Conservation (phyloP, 495 filamentous ascomycete species). For the Podospora pseudocomata region DNA sequence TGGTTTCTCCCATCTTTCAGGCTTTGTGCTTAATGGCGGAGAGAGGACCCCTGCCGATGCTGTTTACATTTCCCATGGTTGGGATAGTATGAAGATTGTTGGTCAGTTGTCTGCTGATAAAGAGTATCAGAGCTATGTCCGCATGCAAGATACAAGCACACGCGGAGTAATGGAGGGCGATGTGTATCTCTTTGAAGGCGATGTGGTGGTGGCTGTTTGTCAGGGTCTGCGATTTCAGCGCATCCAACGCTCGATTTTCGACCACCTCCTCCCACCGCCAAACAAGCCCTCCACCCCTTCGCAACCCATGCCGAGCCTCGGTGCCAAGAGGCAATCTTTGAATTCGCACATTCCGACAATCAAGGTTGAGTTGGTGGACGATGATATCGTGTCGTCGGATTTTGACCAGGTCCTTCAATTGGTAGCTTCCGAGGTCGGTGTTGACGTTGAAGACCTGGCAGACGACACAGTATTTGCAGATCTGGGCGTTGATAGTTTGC, state of each 20-base stretch:
- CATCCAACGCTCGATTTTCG: slow-evolving; percentile 52
- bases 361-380: not conserved
- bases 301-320: not conserved
- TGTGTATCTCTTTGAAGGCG: slow-evolving; percentile 52
- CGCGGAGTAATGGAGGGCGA: slow-evolving; percentile 42
- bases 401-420: slow-evolving; percentile 7
- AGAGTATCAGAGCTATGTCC: slow-evolving; percentile 54
- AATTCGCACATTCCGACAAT: not conserved
- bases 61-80: slow-evolving; percentile 63
- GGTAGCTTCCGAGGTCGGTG: slow-evolving; percentile 34
- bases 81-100: slow-evolving; percentile 58
- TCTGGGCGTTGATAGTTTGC: slow-evolving; percentile 50
- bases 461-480: slow-evolving; percentile 39
- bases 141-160: slow-evolving; percentile 46
- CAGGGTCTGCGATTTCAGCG: slow-evolving; percentile 52
- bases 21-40: slow-evolving; percentile 66
- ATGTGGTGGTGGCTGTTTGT: slow-evolving; percentile 42
- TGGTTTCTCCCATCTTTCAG: slow-evolving; percentile 52
- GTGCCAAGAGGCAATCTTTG: not conserved
- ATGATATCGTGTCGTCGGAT: not conserved
- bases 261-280: slow-evolving; percentile 47
- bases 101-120: slow-evolving; percentile 38
- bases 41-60: slow-evolving; percentile 54
- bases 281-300: not conserved
- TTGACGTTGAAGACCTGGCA: slow-evolving; percentile 14